Base-by-base conservation (phyloP, 164 flowering plant species). In the Litsea cubeba region DNA sequence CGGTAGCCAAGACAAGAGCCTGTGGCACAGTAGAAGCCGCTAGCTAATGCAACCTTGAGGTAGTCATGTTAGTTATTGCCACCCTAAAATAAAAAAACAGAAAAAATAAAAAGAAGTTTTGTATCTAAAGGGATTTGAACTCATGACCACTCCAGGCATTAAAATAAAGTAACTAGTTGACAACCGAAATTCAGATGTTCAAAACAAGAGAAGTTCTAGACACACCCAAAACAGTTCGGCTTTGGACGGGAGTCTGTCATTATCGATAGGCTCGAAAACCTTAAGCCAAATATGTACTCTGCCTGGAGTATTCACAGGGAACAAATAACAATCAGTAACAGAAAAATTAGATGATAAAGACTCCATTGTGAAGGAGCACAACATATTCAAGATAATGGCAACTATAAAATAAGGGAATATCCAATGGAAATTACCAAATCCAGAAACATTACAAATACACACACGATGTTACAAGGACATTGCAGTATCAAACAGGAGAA, bases 251-350 rank as follows among this genome's bases (percentile, higher is more conserved):
- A 26, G 20, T 75, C 77, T 62, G 77, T 75, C 84, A 79, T 76
- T 63, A 86, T 75, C 2, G 83, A 87, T 83, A 95, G 80, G 82
- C 92, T 88, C 73, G 95, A 87, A 81, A 95, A 85, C 81, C 81
- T 83, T 74, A 93, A 63, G 62, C 99, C 97, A 80, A 91, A 80
- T 24, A 77, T 32, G 62, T 79, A 73, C 11, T 80, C 77, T 60
- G 69, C 91, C 98, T 93, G 88, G 65, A 84, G 24, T 30, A 81
- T 62, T 18, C 50, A 76, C 35, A 25, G 49, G 63, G 71, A 68
- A 40, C 30, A 69, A 75, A 51, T 6, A 49, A 68, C 15, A 71
- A 26, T n/a, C 28, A n/a, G 20, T 35, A 30, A 64, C 25, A 57
- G 75, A 46, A 22, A 58, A 65, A 63, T 15, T 24, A 32, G 71